Percentiles rank a stretch among this genome's conserved stretches.
phyloP scores from a whole-genome alignment of 1,139 yeast species.

The Groenewaldozyma sp. region DNA sequence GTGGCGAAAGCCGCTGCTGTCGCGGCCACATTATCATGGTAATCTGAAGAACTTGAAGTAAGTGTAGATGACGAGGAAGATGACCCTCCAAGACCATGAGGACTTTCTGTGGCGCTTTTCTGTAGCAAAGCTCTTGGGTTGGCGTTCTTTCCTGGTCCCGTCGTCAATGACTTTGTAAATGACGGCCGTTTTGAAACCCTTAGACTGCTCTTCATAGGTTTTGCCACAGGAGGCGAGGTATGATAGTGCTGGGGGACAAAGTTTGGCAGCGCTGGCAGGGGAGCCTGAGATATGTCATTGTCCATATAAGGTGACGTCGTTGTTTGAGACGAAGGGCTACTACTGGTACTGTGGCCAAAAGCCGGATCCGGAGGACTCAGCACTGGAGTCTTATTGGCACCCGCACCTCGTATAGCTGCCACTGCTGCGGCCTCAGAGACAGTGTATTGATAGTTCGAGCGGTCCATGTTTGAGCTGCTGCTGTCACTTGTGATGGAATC shows the following conservation, averaged over 20 bases:
- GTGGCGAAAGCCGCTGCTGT: slow-evolving; percentile 26
- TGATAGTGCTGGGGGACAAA: slow-evolving; percentile 1
- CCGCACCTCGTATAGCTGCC: slow-evolving; percentile 13
- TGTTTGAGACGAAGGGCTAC: not conserved
- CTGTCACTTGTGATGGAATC: slow-evolving; percentile 5
- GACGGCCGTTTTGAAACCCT: too few species aligned
- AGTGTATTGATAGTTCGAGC: slow-evolving; percentile 8
- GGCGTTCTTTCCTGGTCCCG: not conserved
- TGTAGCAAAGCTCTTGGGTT: too few species aligned
- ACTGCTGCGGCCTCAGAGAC: slow-evolving; percentile 18
- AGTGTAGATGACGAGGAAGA: not conserved
- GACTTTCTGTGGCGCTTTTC: too few species aligned
- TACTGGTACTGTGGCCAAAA: not conserved
- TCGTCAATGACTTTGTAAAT: not conserved
- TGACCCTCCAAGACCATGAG: too few species aligned
- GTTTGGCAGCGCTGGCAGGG: not conserved
- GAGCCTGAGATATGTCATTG: not conserved
- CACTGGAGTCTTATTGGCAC: too few species aligned
- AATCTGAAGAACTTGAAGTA: not conserved
- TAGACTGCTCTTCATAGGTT: not conserved
- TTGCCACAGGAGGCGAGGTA: not conserved
- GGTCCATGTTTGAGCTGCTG: not conserved
- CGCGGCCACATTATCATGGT: slow-evolving; percentile 13
- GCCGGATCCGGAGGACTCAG: too few species aligned
- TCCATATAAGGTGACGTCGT: not conserved